Evolutionary conservation across 2,329 filamentous ascomycete genomes (phyloP).

Genomic region (Proliferodiscus dingleyae): DNA sequence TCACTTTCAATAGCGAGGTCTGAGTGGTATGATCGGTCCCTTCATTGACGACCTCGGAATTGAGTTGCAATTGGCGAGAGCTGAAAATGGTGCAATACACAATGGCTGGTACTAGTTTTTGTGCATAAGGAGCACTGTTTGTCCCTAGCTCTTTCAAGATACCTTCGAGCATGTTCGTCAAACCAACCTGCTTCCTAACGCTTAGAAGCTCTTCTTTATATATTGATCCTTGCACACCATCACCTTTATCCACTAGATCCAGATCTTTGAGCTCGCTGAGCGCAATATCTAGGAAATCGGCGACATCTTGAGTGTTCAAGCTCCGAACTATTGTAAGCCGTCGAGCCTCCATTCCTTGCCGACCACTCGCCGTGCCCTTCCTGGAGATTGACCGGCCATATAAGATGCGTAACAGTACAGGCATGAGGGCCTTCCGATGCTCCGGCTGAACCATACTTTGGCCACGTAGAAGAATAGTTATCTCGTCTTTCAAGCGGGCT

Average conservation of each 20-base stretch:
- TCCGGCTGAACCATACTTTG: conserved; percentile 67
- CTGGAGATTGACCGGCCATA: conserved; percentile 87
- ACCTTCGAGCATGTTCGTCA: conserved; percentile 85
- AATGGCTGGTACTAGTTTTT: conserved; percentile 67
- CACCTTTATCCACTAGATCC: conserved; percentile 47
- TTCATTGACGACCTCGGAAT: conserved; percentile 30
- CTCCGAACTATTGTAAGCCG: conserved; percentile 77
- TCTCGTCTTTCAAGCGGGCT: conserved; percentile 84
- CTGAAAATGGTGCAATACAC: conserved; percentile 76
- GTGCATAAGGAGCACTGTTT: conserved; percentile 63
- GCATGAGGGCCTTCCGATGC: conserved; percentile 72
- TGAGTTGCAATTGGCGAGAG: conserved; percentile 50
- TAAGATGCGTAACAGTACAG: conserved; percentile 77
- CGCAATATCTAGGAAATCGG: conserved; percentile 77
- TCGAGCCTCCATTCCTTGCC: conserved; percentile 75
- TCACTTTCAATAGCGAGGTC: conserved; percentile 57
- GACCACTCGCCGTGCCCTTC: conserved; percentile 69
- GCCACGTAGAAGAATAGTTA: conserved; percentile 80
- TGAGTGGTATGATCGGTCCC: conserved; percentile 34
- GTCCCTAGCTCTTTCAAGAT: conserved; percentile 80
- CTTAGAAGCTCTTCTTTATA: conserved; percentile 58
- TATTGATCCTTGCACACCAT: conserved; percentile 33
- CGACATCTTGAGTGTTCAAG: conserved; percentile 68
- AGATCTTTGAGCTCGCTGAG: conserved; percentile 65
- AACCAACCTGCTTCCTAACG: conserved; percentile 78